Evolutionary conservation across 441 rosid genomes (phyloP), one percentile per base, ranked within the genome.

Genomic region (Populus hybrid): DNA sequence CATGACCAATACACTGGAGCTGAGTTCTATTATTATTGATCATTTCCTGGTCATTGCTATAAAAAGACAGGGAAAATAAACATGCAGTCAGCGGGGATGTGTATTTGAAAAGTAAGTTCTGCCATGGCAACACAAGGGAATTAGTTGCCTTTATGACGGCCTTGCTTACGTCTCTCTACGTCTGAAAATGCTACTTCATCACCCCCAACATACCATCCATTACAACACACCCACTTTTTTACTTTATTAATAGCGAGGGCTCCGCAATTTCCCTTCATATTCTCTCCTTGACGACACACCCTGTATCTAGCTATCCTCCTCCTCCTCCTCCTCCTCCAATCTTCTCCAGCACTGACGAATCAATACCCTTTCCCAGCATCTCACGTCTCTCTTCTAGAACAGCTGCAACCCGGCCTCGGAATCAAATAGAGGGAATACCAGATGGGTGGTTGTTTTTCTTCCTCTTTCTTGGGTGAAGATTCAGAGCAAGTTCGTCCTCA

Each of bases 381-480:
- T 46, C 18, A 12, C 53, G 1, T 46, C 16, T 46, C 18, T 3
- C 4, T 3, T 4, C 28, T 66, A 21, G 8, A n/a, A 11, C 30
- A 11, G 12, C 30, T 26, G 69, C 46, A 38, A 21, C 26, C 5
- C 30, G 24, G 7, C 69, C 14, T 26, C 69, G 9, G 3, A 40
- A 14, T 16, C 16, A 32, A 32, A 9, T 65, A 32, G 14, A 24
- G 5, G 23, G 14, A 73, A 34, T 64, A 28, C 53, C 35, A 34
- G 26, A 88, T 91, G 92, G 94, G 92, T 9, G 34, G 50, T 6
- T 89, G 94, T 50, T 78, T 88, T 18, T 77, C 80, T 0, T 85
- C 86, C 53, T 74, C 75, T 10, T 40, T 40, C 46, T 40, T 40
- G 46, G 4, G 46, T 0, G 46, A 40, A 40, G 46, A 40, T 40